Percentiles rank a stretch among this genome's conserved stretches.
These are phyloP conservation scores for Azolla pinnata DNA, from an alignment of 75 land plant species.

Conservation along the genomic window DNA sequence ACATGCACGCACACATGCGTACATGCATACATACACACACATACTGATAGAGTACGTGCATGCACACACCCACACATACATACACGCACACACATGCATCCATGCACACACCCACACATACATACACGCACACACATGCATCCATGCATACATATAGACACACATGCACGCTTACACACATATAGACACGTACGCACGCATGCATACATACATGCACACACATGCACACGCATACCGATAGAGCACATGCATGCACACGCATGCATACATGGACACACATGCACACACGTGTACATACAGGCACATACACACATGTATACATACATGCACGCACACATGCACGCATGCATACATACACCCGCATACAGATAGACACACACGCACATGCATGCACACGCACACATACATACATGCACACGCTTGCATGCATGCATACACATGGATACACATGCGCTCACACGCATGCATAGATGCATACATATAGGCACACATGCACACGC, in stretches of 20 bases:
- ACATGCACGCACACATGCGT: neutral
- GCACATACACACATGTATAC: neutral
- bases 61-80: too few relatives aligned
- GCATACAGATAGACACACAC: neutral
- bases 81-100: too few relatives aligned
- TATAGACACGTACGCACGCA: neutral
- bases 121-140: too few relatives aligned
- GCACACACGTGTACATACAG: neutral
- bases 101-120: too few relatives aligned
- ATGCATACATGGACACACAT: too few relatives aligned
- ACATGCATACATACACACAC: neutral
- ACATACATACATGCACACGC: neutral
- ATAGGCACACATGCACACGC: neutral
- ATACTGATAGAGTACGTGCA: too few relatives aligned
- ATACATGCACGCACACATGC: neutral
- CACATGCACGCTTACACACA: neutral
- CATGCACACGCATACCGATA: neutral
- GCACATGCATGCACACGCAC: neutral
- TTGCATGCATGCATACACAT: neutral
- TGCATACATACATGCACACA: neutral
- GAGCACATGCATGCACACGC: neutral
- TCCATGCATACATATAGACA: neutral
- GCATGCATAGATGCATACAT: neutral
- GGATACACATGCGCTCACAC: neutral
- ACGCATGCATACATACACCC: neutral